Conservation (phyloP, 2,329 filamentous ascomycete genomes). For the Colletotrichum salicis region DNA sequence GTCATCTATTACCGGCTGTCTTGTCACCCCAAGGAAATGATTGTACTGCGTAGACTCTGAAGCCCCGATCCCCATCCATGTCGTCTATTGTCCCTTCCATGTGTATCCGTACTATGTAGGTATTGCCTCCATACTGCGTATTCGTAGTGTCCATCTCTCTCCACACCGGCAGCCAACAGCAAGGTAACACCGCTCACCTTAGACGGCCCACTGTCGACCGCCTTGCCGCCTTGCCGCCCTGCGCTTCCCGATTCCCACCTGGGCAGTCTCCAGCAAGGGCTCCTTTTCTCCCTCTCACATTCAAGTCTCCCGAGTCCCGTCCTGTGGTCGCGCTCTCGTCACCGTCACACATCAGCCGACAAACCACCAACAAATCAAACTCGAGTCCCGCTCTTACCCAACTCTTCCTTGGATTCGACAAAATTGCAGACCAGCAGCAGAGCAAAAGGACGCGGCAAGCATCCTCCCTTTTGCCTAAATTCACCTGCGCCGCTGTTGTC, state of each 20-base stretch:
- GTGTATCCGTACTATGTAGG: too few species aligned
- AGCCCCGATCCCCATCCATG: too few species aligned
- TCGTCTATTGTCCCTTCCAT: too few species aligned
- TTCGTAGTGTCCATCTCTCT: too few species aligned
- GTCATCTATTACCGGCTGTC: conserved; percentile 4
- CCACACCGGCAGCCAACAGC: too few species aligned
- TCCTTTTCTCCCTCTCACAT: background rate
- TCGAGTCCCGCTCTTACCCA: conserved; percentile 21
- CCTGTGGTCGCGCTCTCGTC: background rate
- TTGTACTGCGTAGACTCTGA: too few species aligned
- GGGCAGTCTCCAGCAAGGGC: background rate
- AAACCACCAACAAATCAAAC: conserved; percentile 5
- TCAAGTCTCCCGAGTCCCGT: background rate
- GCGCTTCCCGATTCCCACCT: background rate
- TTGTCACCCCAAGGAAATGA: background rate
- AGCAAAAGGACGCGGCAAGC: background rate
- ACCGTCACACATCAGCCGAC: conserved; percentile 28
- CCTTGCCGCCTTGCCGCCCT: background rate
- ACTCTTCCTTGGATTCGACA: conserved; percentile 13
- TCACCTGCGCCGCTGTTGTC: background rate
- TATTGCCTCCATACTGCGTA: too few species aligned
- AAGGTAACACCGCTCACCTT: background rate
- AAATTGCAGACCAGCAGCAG: background rate
- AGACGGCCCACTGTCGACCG: background rate
- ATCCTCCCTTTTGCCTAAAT: background rate